A percentile compares a stretch with the other conserved stretches of the same genome.
These are phyloP conservation scores for Phytophthora brassicae DNA, from an alignment of 352 stramenopile species.

Conservation along the genomic window DNA sequence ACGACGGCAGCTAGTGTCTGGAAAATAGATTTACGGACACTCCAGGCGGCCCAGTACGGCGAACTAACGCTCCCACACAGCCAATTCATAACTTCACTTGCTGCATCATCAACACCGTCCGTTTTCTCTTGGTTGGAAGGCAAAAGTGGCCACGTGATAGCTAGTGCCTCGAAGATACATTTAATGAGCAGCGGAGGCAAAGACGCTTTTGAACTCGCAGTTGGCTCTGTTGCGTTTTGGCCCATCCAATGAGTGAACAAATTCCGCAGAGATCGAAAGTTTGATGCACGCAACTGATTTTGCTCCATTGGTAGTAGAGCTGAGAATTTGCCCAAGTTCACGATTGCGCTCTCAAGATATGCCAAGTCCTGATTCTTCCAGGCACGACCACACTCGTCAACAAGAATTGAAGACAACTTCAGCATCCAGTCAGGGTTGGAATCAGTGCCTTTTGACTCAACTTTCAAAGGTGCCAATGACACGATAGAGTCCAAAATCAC, in stretches of 20 bases:
- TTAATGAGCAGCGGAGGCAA: constrained; percentile 73
- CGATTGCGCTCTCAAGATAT: constrained; percentile 71
- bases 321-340: constrained; percentile 53
- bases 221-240: constrained; percentile 8
- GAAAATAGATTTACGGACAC: constrained; percentile 64
- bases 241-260: constrained; percentile 45
- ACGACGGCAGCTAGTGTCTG: constrained; percentile 39
- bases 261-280: constrained; percentile 37
- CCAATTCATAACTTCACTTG: constrained; percentile 48
- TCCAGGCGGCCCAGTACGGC: constrained; percentile 61
- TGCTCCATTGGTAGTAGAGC: constrained; percentile 30
- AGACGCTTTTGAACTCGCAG: constrained; percentile 3
- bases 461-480: constrained; percentile 39
- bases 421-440: constrained; percentile 23
- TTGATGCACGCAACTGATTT: constrained; percentile 32
- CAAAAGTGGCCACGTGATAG: constrained; percentile 44
- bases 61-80: constrained; percentile 42
- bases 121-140: background rate
- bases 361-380: constrained; percentile 63
- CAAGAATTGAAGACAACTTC: constrained; percentile 41
- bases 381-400: constrained; percentile 63
- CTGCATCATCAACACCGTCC: background rate
- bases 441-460: constrained; percentile 5
- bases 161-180: constrained; percentile 69
- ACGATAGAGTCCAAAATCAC: constrained; percentile 74